A percentile compares a stretch with the other conserved stretches of the same genome.
phyloP scores from a whole-genome alignment of 2,329 filamentous ascomycete genomes.

The Ascochyta pisi region DNA sequence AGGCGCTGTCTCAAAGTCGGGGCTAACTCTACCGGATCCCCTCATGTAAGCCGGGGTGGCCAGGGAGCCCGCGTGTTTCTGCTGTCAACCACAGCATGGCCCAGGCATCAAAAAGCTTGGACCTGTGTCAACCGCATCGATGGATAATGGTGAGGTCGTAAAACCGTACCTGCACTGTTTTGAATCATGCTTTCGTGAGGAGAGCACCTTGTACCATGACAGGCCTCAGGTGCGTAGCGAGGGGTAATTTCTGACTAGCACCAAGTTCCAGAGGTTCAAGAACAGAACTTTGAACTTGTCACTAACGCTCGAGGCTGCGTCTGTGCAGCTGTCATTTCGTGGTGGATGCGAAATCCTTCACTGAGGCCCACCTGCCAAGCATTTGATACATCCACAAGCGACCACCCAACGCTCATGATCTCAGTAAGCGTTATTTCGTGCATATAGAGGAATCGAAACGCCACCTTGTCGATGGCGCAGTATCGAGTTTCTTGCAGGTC shows the following conservation, averaged over 20 bases:
- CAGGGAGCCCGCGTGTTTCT: slow-evolving; percentile 40
- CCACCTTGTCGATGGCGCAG: slow-evolving; percentile 13
- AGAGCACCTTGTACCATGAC: background rate
- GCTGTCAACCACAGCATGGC: slow-evolving; percentile 47
- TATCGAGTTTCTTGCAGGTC: slow-evolving; percentile 24
- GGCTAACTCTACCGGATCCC: slow-evolving; percentile 47
- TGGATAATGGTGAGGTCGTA: slow-evolving; percentile 29
- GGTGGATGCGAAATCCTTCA: slow-evolving; percentile 9
- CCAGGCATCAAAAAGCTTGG: slow-evolving; percentile 27
- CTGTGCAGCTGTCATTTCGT: slow-evolving; percentile 2
- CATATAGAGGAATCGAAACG: slow-evolving; percentile 4
- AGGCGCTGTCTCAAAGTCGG: slow-evolving; percentile 48
- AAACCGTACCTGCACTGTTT: slow-evolving; percentile 3
- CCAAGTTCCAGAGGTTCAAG: background rate
- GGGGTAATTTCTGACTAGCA: background rate
- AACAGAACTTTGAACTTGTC: background rate
- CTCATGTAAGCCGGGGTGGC: slow-evolving; percentile 46
- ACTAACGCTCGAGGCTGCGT: background rate
- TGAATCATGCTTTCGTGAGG: background rate
- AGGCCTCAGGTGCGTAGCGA: background rate
- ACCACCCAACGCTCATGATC: slow-evolving; percentile 15
- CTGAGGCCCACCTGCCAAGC: slow-evolving; percentile 13
- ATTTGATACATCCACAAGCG: slow-evolving; percentile 5
- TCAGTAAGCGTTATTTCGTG: slow-evolving; percentile 14
- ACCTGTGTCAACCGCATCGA: slow-evolving; percentile 29